Conservation (phyloP, 2,329 filamentous ascomycete genomes). For the Phialophora macrospora region DNA sequence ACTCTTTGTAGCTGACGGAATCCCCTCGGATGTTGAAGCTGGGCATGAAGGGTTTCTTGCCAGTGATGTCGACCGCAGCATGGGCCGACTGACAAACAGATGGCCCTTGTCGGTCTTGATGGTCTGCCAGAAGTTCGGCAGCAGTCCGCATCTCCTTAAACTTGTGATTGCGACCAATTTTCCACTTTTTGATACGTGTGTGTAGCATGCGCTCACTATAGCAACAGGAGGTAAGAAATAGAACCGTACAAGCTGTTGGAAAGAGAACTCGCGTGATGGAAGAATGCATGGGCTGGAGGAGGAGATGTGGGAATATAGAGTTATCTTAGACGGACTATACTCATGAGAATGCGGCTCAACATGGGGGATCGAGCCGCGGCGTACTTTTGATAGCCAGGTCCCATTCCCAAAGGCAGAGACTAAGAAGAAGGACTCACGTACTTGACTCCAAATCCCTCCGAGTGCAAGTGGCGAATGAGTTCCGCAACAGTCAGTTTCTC, state of each 20-base stretch:
- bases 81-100: background rate
- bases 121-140: slow-evolving; percentile 17
- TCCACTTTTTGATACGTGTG: slow-evolving; percentile 23
- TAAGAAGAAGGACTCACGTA: slow-evolving; percentile 12
- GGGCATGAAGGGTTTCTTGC: background rate
- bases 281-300: background rate
- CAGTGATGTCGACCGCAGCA: background rate
- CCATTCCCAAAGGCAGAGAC: background rate
- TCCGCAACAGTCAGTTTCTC: slow-evolving; percentile 9
- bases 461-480: slow-evolving; percentile 9
- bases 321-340: background rate
- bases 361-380: background rate
- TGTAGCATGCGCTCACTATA: slow-evolving; percentile 28
- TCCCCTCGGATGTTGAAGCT: slow-evolving; percentile 25
- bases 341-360: slow-evolving; percentile 3
- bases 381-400: background rate
- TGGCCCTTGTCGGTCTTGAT: slow-evolving; percentile 1
- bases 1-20: slow-evolving; percentile 16
- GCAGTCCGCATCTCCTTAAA: slow-evolving; percentile 23
- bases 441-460: slow-evolving; percentile 19
- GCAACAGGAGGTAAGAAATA: background rate
- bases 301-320: background rate
- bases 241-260: background rate
- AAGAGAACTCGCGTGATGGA: background rate
- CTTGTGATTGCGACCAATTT: slow-evolving; percentile 25